phyloP scores from a whole-genome alignment of 768 basidiomycete species.

The Daedaleopsis nitida region DNA sequence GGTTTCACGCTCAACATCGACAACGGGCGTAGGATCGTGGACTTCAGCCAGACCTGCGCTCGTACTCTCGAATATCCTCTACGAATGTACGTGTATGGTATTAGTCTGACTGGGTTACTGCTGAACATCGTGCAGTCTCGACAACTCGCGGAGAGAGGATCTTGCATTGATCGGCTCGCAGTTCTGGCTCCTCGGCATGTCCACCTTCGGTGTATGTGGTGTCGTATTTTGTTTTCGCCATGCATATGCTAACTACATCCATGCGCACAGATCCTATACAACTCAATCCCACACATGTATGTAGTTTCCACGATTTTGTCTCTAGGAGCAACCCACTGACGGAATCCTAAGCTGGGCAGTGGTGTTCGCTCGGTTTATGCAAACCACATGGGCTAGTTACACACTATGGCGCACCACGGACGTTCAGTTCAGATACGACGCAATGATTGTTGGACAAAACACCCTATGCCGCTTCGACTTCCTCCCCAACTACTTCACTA shows the following conservation, averaged over 20 bases:
- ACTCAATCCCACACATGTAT: constrained; percentile 59
- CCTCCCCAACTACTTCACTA: constrained; percentile 46
- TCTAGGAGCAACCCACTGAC: not conserved
- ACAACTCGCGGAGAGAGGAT: constrained; percentile 49
- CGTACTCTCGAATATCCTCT: constrained; percentile 45
- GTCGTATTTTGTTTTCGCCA: not conserved
- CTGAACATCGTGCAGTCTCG: constrained; percentile 34
- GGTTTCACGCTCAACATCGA: constrained; percentile 33
- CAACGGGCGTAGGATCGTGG: constrained; percentile 6
- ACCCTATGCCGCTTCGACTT: constrained; percentile 54
- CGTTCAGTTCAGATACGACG: constrained; percentile 36
- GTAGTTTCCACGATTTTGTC: constrained; percentile 15
- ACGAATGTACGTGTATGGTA: constrained; percentile 41
- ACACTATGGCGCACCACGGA: constrained; percentile 48
- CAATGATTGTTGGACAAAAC: constrained; percentile 39
- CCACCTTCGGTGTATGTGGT: constrained; percentile 40
- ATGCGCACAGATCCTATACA: constrained; percentile 39
- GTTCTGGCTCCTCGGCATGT: constrained; percentile 56
- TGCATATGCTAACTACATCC: not conserved
- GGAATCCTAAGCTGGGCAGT: constrained; percentile 44
- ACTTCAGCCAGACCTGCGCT: constrained; percentile 43
- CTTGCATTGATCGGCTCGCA: constrained; percentile 49
- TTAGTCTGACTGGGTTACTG: not conserved
- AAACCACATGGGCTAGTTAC: constrained; percentile 54
- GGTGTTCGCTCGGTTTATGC: constrained; percentile 45